Base-by-base conservation (phyloP, 352 stramenopile genomes). In the Pythium aphanidermatum region DNA sequence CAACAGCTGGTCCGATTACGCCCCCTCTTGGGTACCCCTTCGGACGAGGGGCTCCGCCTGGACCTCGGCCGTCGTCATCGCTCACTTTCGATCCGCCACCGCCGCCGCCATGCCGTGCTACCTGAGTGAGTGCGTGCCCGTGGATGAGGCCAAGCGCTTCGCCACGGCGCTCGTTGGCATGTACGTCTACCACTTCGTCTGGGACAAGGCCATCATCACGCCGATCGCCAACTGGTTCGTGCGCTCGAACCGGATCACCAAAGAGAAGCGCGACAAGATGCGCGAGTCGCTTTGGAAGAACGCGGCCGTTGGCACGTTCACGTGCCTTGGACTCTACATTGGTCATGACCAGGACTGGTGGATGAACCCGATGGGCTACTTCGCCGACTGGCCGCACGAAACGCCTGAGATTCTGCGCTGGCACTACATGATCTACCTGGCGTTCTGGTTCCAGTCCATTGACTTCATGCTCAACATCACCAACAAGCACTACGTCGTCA, bases 371-470 rank as follows among this genome's bases (percentile, higher is more conserved):
- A 60, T 70, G 17, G 62, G 62, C 23, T 90, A 87, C 60, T 90
- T 81, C 37, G 63, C 55, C 27, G 62, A 65, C 13, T 90, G 70
- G 45, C 78, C 78, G 34, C 66, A 60, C 31, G 34, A 45, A 17
- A 39, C 71, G 32, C 66, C 56, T 28, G 78, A 90, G 65, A 24
- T 31, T 9, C 55, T 80, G 47, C 73, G 70, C 55, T 90, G 78
- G 78, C 85, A 90, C 71, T 90, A 90, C 63, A 87, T 87, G 74
- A 71, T 87, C 57, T 90, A 90, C 65, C 65, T 88, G 37, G 58
- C 67, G 51, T 90, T 82, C 55, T 90, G 78, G 78, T 47, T 90
- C 55, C 78, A 90, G 62, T 78, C 74, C 58, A 78, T 86, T 53
- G 78, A 88, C 63, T 87, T 86, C 41, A 84, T 90, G 75, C 78